Percentiles rank a stretch among this genome's conserved stretches.
These are phyloP conservation scores for Cyathus striatus DNA, from an alignment of 768 basidiomycete genomes.

Conservation along the genomic window DNA sequence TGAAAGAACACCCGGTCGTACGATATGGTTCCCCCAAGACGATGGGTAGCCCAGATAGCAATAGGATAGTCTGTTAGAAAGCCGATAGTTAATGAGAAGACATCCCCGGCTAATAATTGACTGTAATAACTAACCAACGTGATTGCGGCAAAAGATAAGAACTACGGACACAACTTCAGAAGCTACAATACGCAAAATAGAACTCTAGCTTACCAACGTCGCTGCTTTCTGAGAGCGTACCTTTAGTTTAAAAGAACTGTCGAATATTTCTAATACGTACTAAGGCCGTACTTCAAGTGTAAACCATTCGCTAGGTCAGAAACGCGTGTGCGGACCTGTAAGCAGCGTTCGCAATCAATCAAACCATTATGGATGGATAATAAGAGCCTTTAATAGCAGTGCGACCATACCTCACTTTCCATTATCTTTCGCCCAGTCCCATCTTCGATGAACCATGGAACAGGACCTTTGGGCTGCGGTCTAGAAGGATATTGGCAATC, in stretches of 20 bases:
- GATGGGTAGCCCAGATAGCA: conserved; percentile 51
- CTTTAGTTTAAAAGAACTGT: too few species aligned
- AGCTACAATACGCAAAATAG: not conserved
- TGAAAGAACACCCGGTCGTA: conserved; percentile 21
- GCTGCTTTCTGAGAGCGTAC: conserved; percentile 32
- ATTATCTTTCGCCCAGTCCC: conserved; percentile 33
- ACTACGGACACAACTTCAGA: conserved; percentile 28
- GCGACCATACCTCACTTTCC: conserved; percentile 36
- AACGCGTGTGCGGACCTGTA: conserved; percentile 40
- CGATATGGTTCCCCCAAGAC: conserved; percentile 54
- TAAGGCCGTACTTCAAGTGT: conserved; percentile 33
- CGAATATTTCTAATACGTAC: conserved; percentile 27
- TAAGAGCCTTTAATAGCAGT: too few species aligned
- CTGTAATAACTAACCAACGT: conserved; percentile 41
- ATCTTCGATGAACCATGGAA: conserved; percentile 48
- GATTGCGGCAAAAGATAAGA: conserved; percentile 62
- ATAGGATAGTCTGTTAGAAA: conserved; percentile 42
- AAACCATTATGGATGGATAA: too few species aligned
- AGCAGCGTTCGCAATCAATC: too few species aligned
- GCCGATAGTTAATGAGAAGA: too few species aligned
- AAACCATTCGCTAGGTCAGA: conserved; percentile 44
- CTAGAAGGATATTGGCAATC: conserved; percentile 36
- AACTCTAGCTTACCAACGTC: conserved; percentile 47
- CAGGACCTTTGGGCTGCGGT: conserved; percentile 24
- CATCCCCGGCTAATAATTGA: too few species aligned